These are phyloP conservation scores for Chrysoporthe deuterocubensis DNA, from an alignment of 2,329 filamentous ascomycete species.

Conservation along the genomic window DNA sequence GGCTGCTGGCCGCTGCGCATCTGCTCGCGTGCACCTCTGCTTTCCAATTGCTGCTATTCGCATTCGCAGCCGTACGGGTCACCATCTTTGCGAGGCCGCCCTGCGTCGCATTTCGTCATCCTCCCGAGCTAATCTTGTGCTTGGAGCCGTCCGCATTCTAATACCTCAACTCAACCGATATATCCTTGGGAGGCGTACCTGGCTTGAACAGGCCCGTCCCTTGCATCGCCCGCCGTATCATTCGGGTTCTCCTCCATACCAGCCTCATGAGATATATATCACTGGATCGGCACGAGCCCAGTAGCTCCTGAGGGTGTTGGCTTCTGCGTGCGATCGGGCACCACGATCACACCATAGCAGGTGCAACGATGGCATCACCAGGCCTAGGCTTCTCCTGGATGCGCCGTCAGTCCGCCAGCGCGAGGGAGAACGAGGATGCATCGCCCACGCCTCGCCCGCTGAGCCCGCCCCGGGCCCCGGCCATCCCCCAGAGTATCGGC, in stretches of 20 bases:
- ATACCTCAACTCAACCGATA: not conserved
- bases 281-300: not conserved
- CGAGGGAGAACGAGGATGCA: conserved; percentile 37
- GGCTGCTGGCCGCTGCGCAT: not conserved
- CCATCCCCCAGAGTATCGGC: conserved; percentile 32
- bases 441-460: conserved; percentile 28
- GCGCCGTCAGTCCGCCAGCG: conserved; percentile 41
- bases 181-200: not conserved
- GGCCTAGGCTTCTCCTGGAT: conserved; percentile 50
- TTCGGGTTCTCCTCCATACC: conserved; percentile 7
- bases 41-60: not conserved
- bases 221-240: not conserved
- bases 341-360: conserved; percentile 13
- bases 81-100: not conserved
- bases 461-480: conserved; percentile 30
- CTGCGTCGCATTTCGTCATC: not conserved
- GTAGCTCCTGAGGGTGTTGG: conserved; percentile 17
- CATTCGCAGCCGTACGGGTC: not conserved
- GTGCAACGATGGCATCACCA: conserved; percentile 49
- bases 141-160: not conserved
- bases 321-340: not conserved
- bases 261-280: conserved; percentile 20
- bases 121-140: conserved; percentile 2
- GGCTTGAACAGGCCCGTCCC: not conserved
- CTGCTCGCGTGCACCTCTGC: not conserved